Conservation (phyloP, 441 rosid genomes). For the Codiaeum variegatum region DNA sequence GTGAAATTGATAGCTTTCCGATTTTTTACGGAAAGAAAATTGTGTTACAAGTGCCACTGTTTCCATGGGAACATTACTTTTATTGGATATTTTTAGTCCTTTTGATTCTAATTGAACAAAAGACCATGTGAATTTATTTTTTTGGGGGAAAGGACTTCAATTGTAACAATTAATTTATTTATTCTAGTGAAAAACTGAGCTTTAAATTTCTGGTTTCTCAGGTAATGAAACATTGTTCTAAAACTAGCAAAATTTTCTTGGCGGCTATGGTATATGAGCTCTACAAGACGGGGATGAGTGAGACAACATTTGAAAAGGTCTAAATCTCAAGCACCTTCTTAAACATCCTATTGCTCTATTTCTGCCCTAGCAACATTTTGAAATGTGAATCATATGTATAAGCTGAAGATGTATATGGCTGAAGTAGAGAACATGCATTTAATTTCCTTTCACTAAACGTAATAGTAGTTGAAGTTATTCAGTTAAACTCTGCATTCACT, state of each 20-base stretch:
- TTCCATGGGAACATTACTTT: neutral
- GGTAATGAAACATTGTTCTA: constrained; percentile 77
- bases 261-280: constrained; percentile 93
- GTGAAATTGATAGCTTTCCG: neutral
- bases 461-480: neutral
- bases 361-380: neutral
- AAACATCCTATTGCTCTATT: neutral
- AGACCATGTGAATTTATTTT: neutral
- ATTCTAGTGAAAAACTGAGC: constrained; percentile 6
- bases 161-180: neutral
- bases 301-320: constrained; percentile 86
- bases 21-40: neutral
- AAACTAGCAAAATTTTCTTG: constrained; percentile 74
- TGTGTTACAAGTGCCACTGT: neutral
- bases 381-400: neutral
- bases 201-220: constrained; percentile 22
- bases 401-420: neutral
- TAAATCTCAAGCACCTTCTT: constrained; percentile 11
- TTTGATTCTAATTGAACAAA: neutral
- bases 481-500: neutral
- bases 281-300: constrained; percentile 89
- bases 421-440: neutral
- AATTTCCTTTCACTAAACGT: neutral
- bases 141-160: neutral
- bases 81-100: neutral